Base-by-base conservation (phyloP, 176 grass and related monocot genomes). In the Juncus inflexus region DNA sequence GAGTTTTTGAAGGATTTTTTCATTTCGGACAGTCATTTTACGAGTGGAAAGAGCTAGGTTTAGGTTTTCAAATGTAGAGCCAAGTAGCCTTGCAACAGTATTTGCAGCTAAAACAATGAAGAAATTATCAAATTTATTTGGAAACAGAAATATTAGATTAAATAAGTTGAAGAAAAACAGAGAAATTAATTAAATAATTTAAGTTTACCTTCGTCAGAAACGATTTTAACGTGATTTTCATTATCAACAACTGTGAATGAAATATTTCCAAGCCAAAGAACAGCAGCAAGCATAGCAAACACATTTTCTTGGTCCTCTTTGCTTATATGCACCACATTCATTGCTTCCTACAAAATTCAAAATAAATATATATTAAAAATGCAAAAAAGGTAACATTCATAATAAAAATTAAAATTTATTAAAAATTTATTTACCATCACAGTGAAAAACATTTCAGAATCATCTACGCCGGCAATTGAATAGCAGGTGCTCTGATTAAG, bases 1-100 rank as follows among this genome's bases (percentile, higher is more conserved):
- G 77, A 99, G 88, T 55, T 92, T 99, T 72, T 99, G 94, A 60
- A 99, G 82, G 79, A 99, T 99, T 55, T 86, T 92, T 73, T 99
- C 94, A 69, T 84, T 89, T 70, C 90, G 84, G 63, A 99, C 88
- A 74, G 81, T 99, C 94, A 99, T 92, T 58, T 99, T 90, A 12
- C 88, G 86, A 55, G 84, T 99, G 63, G 94, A 99, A 76, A 99
- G 71, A 67, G 69, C 78, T 63, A 81, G 58, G 49, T 90, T 90
- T 37, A 99, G 80, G 74, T 87, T 83, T 54, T 83, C 80, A 76
- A 82, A 77, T 86, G 67, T 86, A 70, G 88, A 99, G 43, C 94
- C 88, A 69, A 99, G 79, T 86, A 99, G 94, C 71, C 76, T 81
- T 77, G 94, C 76, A 52, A 78, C 94, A 36, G 80, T 99, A 66